A percentile compares a stretch with the other conserved stretches of the same genome.
phyloP scores from a whole-genome alignment of 225 moss, liverwort and hornwort species.

The Thuidium tamariscinum region DNA sequence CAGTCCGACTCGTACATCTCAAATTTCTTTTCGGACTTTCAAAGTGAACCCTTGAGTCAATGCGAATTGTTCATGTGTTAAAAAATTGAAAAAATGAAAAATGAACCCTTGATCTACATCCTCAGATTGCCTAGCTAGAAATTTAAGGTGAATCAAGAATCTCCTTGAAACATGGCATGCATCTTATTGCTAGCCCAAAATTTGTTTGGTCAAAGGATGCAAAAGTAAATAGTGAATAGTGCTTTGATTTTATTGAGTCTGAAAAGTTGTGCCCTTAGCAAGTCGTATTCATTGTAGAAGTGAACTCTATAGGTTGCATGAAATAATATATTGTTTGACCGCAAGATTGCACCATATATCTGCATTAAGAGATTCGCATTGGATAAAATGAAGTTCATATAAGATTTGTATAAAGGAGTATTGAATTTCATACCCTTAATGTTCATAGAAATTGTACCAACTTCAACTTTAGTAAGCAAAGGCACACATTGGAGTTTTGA shows the following conservation, averaged over 20 bases:
- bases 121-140: too few relatives aligned
- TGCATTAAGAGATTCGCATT: not conserved
- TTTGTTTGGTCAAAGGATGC: not conserved
- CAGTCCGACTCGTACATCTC: not conserved
- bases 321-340: too few relatives aligned
- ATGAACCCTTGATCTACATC: too few relatives aligned
- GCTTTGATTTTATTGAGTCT: not conserved
- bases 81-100: too few relatives aligned
- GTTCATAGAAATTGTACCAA: not conserved
- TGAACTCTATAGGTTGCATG: rapidly evolving
- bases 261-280: rapidly evolving
- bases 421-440: not conserved
- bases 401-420: not conserved
- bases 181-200: not conserved
- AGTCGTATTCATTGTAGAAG: rapidly evolving
- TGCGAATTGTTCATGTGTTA: too few relatives aligned
- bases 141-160: not conserved
- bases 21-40: too few relatives aligned
- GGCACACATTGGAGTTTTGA: not conserved
- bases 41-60: too few relatives aligned
- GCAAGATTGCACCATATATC: too few relatives aligned
- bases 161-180: rapidly evolving
- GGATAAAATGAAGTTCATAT: not conserved
- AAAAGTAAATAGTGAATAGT: not conserved
- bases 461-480: not conserved